Conservation (phyloP, 169 alveolate species). For the Cryptosporidium viatorum region DNA sequence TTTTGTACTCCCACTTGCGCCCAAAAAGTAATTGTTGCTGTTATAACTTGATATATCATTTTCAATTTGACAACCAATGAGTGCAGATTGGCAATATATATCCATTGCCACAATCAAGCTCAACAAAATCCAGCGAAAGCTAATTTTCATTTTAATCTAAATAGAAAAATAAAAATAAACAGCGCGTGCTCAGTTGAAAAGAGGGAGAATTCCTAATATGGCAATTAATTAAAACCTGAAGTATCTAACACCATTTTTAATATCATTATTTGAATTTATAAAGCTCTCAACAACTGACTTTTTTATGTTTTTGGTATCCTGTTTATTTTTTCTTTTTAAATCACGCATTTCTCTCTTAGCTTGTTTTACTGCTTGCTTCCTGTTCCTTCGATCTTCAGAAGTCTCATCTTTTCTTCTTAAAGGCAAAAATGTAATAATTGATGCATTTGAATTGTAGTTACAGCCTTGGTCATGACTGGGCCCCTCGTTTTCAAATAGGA, state of each 20-base stretch:
- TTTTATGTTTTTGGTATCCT: constrained; percentile 37
- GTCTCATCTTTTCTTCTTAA: constrained; percentile 83
- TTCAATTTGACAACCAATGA: constrained; percentile 46
- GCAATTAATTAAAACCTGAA: constrained; percentile 14
- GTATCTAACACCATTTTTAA: constrained; percentile 59
- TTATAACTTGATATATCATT: constrained; percentile 1
- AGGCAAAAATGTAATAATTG: constrained; percentile 29
- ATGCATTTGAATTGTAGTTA: too few species aligned
- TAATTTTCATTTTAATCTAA: constrained; percentile 36
- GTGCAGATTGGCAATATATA: constrained; percentile 49
- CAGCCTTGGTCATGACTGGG: too few species aligned
- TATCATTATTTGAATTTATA: constrained; percentile 26
- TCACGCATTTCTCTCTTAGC: constrained; percentile 84
- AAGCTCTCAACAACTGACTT: constrained; percentile 17
- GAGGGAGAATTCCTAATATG: neutral
- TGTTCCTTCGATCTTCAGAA: constrained; percentile 83
- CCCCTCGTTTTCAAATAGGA: neutral
- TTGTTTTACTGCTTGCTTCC: constrained; percentile 84
- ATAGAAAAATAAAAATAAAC: neutral
- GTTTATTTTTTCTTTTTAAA: constrained; percentile 84
- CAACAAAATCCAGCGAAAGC: constrained; percentile 53
- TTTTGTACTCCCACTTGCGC: neutral
- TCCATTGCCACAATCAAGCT: constrained; percentile 65
- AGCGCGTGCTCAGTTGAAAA: neutral
- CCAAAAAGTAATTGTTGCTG: neutral